Base-by-base conservation (phyloP, 352 stramenopile species). In the Plasmopara muralis region DNA sequence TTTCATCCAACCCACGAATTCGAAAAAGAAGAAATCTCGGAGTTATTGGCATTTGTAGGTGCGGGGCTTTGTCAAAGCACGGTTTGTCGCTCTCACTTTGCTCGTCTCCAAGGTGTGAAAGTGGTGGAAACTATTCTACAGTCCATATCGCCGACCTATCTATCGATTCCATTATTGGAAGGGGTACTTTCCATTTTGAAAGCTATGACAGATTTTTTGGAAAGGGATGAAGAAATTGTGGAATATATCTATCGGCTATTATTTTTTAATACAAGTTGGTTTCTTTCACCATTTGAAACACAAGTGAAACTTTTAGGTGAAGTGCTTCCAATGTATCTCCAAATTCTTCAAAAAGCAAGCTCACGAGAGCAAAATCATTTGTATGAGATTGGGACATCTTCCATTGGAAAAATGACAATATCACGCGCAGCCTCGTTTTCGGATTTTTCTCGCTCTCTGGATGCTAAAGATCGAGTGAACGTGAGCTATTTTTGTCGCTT, bases 181-280 rank as follows among this genome's bases (percentile, higher is more conserved):
- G 71, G 66, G 10, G 68, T 93, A 16, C 68, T 75, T 31, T 74
- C 57, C 15, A 78, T 93, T 12, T 49, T 91, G 15, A 73, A 87
- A 52, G 65, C 70, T 6, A 66, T 89, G 39, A 43, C 78, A n/a
- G 55, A 79, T 12, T 57, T 53, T 4, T 66, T 75, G 13, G 50
- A 69, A 29, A 66, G 38, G 13, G 54, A 72, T 9, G 54, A 68
- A 43, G 57, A 66, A 12, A 50, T 69, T 30, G 35, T 68, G 16
- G 64, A 67, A 47, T 77, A 70, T 43, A 77, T 90, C 15, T 70
- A 83, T 30, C 50, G 78, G 0, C 55, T 91, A n/a, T 60, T 93
- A 3, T 89, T 89, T 31, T 74, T 81, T 42, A 91, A 88, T 35
- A 77, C 68, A 12, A 89, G 68, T 38, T 93, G 83, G 83, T 93